Conservation (phyloP, 345 rosid species). For the Nephelium lappaceum region DNA sequence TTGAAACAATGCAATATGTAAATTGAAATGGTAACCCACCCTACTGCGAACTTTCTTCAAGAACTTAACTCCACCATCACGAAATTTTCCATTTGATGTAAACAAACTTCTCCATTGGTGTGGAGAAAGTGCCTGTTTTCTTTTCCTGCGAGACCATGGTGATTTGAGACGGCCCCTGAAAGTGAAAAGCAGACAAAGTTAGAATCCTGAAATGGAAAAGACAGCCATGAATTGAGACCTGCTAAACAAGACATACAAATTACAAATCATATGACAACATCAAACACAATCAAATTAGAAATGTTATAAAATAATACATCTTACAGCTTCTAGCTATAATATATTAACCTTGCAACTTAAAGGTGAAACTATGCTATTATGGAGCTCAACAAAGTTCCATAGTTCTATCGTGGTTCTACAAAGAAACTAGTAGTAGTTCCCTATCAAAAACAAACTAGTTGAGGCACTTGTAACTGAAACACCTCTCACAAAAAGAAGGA, state of each 20-base stretch:
- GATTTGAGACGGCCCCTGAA: constrained; percentile 75
- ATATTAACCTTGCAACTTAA: not conserved
- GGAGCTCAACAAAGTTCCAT: not conserved
- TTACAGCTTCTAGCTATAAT: not conserved
- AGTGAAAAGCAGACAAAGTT: constrained; percentile 8
- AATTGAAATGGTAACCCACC: constrained; percentile 52
- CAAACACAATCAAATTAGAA: not conserved
- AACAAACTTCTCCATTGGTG: constrained; percentile 77
- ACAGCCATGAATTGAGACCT: not conserved
- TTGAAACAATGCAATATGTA: constrained; percentile 12
- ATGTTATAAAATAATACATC: not conserved
- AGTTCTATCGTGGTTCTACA: not conserved
- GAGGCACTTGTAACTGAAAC: not conserved
- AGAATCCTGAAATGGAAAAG: constrained; percentile 3
- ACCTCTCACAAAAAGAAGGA: not conserved
- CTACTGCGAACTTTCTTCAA: constrained; percentile 89
- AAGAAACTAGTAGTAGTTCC: not conserved
- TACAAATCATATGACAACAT: not conserved
- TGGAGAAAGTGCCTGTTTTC: constrained; percentile 70
- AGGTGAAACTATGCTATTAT: not conserved
- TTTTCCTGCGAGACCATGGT: constrained; percentile 86
- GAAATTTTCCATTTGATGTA: constrained; percentile 71
- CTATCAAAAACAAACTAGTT: not conserved
- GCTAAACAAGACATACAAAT: not conserved
- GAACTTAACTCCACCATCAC: constrained; percentile 74